phyloP scores from a whole-genome alignment of 2,329 filamentous ascomycete species.

The Pseudogymnoascus sp. region DNA sequence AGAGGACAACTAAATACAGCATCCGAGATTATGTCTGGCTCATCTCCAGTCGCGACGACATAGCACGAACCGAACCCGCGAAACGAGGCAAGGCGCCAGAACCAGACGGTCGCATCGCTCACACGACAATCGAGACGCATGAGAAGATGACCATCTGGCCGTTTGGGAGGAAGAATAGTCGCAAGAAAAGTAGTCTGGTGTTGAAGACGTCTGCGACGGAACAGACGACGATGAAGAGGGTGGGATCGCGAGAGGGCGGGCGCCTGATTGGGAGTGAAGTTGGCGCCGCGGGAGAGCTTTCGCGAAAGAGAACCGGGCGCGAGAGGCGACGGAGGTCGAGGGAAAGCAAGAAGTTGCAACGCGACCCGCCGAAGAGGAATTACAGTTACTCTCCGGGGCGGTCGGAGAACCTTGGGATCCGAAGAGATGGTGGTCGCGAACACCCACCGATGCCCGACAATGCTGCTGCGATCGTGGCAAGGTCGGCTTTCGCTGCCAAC shows the following conservation, averaged over 20 bases:
- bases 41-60: background rate
- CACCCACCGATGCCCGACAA: conserved; percentile 23
- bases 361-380: conserved; percentile 42
- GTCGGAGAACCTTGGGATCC: conserved; percentile 42
- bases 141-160: conserved; percentile 70
- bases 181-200: conserved; percentile 47
- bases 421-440: conserved; percentile 18
- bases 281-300: conserved; percentile 20
- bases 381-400: conserved; percentile 57
- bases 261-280: conserved; percentile 28
- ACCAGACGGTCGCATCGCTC: background rate
- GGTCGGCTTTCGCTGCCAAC: conserved; percentile 22
- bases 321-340: conserved; percentile 23
- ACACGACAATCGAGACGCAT: conserved; percentile 13
- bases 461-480: conserved; percentile 20
- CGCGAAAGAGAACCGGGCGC: conserved; percentile 29
- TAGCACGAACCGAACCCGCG: conserved; percentile 3
- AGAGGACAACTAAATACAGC: background rate
- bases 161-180: conserved; percentile 66
- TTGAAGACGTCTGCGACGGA: conserved; percentile 46
- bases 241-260: conserved; percentile 21
- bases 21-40: conserved; percentile 2
- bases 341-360: conserved; percentile 29
- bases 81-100: background rate
- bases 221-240: conserved; percentile 30